Base-by-base conservation (phyloP, 129 eudicot species). In the Escallonia herrerae region DNA sequence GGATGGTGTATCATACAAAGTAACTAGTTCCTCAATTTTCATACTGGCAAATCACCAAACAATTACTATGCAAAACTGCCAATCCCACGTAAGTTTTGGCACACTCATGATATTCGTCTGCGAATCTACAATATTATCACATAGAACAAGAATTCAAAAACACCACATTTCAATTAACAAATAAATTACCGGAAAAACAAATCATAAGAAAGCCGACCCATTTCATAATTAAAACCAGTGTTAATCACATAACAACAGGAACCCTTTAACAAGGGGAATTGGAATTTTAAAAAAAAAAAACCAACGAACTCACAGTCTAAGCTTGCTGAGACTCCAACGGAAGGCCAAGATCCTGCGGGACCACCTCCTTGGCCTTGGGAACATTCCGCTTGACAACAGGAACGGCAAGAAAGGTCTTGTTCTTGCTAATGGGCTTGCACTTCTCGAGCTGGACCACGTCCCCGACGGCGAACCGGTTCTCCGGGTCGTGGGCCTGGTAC, bases 401-500 rank as follows among this genome's bases (percentile, higher is more conserved):
- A 37, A 93, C 53, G n/a, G 99, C 99, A 49, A 90, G 61, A 63
- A 79, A 84, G 0, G 86, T 76, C 74, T 94, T 94, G 57, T 64
- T 83, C 83, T 89, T 94, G 54, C 99, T 94, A 56, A 94, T 84
- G 10, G 99, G 99, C 60, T 81, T 74, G 69, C 87, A 69, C 67
- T 82, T 89, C 22, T 89, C 95, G 4, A 94, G 87, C 86, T 77
- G 93, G 14, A 94, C 99, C 56, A 66, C 6, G 61, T 94, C 99
- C 58, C 99, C 99, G 15, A 85, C 74, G 46, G 78, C 38, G 72
- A 89, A 94, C 43, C 70, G 83, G 63, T 94, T 94, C n/a, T 84
- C 84, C 5, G 91, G 91, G 83, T 94, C 99, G 51, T 94, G 96
- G 5, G 93, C 99, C 61, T 94, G 99, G 67, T 69, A 89, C 93